Conservation (phyloP, 345 rosid genomes). For the Viola odorata region DNA sequence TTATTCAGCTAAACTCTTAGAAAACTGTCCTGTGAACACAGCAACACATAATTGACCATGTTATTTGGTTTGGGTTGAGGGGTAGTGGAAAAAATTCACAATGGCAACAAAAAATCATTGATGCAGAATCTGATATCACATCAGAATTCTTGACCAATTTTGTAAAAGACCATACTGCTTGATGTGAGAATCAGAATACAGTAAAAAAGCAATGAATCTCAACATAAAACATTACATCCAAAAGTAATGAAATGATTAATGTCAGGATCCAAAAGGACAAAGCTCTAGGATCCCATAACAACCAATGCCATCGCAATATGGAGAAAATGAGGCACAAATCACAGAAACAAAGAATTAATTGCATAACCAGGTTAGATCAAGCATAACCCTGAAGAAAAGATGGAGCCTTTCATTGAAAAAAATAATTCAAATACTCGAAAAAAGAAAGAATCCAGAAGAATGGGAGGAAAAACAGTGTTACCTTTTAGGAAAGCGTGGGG, state of each 20-base stretch:
- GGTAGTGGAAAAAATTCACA: neutral
- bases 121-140: neutral
- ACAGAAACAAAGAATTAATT: neutral
- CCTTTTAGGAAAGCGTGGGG: conserved; percentile 25
- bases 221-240: conserved; percentile 2
- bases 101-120: neutral
- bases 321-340: conserved; percentile 5
- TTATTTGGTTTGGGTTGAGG: too few relatives aligned
- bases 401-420: neutral
- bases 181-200: neutral
- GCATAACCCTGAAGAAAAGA: conserved; percentile 10
- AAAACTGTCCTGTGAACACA: too few relatives aligned
- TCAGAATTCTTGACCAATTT: neutral
- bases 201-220: neutral
- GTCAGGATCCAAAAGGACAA: conserved; percentile 4
- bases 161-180: too few relatives aligned
- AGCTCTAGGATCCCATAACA: conserved; percentile 3
- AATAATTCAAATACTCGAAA: neutral
- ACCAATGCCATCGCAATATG: conserved; percentile 17
- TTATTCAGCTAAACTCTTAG: too few relatives aligned
- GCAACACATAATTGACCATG: too few relatives aligned
- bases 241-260: neutral
- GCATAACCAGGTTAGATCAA: conserved; percentile 11
- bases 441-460: neutral
- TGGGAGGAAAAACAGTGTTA: neutral